Base-by-base conservation (phyloP, 805 yeast species). In the Saccharomycopsis fodiens region DNA sequence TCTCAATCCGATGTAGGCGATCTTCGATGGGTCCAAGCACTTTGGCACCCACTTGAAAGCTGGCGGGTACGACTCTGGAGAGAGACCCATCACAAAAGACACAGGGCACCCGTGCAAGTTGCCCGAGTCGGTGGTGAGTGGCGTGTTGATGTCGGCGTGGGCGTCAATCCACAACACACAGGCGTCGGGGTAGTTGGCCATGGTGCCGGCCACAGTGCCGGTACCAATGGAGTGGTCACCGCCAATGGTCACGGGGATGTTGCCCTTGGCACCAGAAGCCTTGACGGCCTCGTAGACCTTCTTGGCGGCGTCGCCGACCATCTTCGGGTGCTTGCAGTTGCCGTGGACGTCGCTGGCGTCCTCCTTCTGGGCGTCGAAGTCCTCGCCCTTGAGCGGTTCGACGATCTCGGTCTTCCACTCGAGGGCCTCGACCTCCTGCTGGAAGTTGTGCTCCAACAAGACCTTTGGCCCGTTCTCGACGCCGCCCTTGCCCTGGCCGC, bases 141-240 rank as follows among this genome's bases (percentile, higher is more conserved):
- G 85, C 1, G 97, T 83, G 69, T 93, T 93, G 61, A 93, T 82
- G 63, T 91, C 98, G 16, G 97, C 96, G 63, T 91, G 98, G 0
- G 98, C 98, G 65, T 91, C 98, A 56, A 91, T 82, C 98, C 98
- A 91, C 52, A 91, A 61, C 34, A 91, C 70, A 57, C 95, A 88
- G 22, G 95, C 87, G 55, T 89, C 87, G 16, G 96, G 96, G 61
- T 82, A 70, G 53, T 76, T 74, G 15, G 76, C 77, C 52, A 87
- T 71, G 27, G 89, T 85, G 2, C 94, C 97, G 25, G 86, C 72
- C 30, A 91, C 82, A 7, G 97, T 88, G 41, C 95, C 95, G 57
- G 91, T 87, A 42, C 95, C 97, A 54, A 91, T 83, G 6, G 96
- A 87, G 63, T 91, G 98, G 65, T 91, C 98, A 44, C 98, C 98